A percentile compares a stretch with the other conserved stretches of the same genome.
Evolutionary conservation across 1,284 basidiomycete genomes (phyloP).

Genomic region (Ustilago vetiveriae): DNA sequence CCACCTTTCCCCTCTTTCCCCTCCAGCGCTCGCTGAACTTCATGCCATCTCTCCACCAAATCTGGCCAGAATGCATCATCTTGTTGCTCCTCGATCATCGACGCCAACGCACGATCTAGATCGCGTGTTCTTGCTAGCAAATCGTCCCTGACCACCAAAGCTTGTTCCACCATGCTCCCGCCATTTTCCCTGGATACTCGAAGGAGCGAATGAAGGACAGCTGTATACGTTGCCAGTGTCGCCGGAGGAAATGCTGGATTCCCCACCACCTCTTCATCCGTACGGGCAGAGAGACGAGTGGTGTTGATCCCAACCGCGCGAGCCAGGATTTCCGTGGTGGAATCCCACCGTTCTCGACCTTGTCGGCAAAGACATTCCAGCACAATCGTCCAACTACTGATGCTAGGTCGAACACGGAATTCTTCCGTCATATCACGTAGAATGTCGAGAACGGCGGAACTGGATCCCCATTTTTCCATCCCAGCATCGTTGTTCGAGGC

Average conservation of each 20-base stretch:
- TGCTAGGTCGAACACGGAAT: slow-evolving; percentile 18
- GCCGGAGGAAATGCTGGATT: slow-evolving; percentile 18
- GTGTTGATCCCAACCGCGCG: slow-evolving; percentile 35
- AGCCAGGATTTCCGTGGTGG: slow-evolving; percentile 15
- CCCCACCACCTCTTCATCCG: neutral
- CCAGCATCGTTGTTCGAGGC: neutral
- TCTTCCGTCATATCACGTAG: slow-evolving; percentile 39
- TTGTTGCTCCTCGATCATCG: neutral
- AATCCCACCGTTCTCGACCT: slow-evolving; percentile 18
- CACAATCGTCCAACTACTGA: slow-evolving; percentile 44
- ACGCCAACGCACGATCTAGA: slow-evolving; percentile 14
- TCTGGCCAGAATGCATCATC: slow-evolving; percentile 12
- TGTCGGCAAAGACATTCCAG: slow-evolving; percentile 38
- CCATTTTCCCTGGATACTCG: slow-evolving; percentile 12
- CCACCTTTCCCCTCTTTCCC: neutral
- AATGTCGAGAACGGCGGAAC: slow-evolving; percentile 22
- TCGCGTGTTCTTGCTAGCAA: slow-evolving; percentile 23
- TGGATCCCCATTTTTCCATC: slow-evolving; percentile 25
- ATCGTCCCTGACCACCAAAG: slow-evolving; percentile 28
- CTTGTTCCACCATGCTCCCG: slow-evolving; percentile 29
- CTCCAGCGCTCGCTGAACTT: slow-evolving; percentile 4
- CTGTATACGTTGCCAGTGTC: slow-evolving; percentile 35
- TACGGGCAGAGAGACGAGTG: neutral
- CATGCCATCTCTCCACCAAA: slow-evolving; percentile 22
- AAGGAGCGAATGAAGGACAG: slow-evolving; percentile 26